Evolutionary conservation across 345 rosid genomes (phyloP), one percentile per base, ranked within the genome.

Genomic region (Bretschneidera sinensis): DNA sequence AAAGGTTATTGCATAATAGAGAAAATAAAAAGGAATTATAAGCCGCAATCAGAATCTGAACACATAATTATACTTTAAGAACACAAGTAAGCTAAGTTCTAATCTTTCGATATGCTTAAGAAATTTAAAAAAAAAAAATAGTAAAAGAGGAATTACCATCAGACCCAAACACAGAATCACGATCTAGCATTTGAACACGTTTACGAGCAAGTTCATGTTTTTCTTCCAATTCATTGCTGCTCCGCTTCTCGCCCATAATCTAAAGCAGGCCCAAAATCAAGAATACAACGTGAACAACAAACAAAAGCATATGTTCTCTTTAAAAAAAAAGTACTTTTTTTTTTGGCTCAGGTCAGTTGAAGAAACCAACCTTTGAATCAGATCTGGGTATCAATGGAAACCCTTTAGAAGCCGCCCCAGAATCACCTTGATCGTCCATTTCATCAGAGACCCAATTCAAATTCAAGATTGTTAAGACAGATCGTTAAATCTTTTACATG

Each of bases 401-500:
- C 21, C 51, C 75, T 39, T 39, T 31, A 14, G 69, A 74, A 19
- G 59, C 70, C n/a, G 35, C 17, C 45, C 43, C 62, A 17, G 70
- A 69, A 67, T 65, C 63, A 14, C 56, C 43, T 28, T 65, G 62
- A 68, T 69, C 74, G 35, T 74, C 76, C 89, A 81, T 81, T n/a
- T 23, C 43, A 25, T 58, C 24, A 39, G n/a, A n/a, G 15, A 33
- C 63, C 70, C 57, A 72, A 59, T 51, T 56, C 57, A 56, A 63
- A 58, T 70, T 69, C 66, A 53, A 70, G 55, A 56, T 31, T 70
- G 3, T 28, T 28, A 28, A 28, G 33, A 28, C 33, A 28, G n/a
- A n/a, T n/a, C n/a, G n/a, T n/a, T n/a, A n/a, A 5, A 39, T 39
- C 11, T 39, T 39, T 5, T 39, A 11, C 15, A 39, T 39, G 11